Conservation (phyloP, 192 early-diverging fungal species). For the Coemansia sp. region DNA sequence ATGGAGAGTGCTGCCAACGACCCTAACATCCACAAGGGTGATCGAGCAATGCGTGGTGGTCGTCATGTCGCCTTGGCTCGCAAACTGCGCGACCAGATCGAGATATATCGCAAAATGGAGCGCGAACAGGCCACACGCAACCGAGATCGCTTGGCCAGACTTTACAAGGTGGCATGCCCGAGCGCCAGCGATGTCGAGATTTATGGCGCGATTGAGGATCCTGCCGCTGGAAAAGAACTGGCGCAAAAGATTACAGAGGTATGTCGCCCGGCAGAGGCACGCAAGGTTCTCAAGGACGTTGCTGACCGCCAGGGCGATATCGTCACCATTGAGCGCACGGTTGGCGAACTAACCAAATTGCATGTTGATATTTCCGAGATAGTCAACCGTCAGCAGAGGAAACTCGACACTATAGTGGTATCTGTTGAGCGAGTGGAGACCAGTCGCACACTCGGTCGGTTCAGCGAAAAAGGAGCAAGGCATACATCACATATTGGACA, state of each 20-base stretch:
- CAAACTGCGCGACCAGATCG: slow-evolving; percentile 18
- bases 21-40: slow-evolving; percentile 14
- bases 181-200: slow-evolving; percentile 28
- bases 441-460: neutral
- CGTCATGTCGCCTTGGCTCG: slow-evolving; percentile 13
- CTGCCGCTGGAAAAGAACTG: slow-evolving; percentile 13
- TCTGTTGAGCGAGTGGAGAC: slow-evolving; percentile 25
- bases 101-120: slow-evolving; percentile 35
- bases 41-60: slow-evolving; percentile 12
- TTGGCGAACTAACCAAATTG: slow-evolving; percentile 29
- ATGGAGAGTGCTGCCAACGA: slow-evolving; percentile 19
- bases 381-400: slow-evolving; percentile 42
- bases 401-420: slow-evolving; percentile 34
- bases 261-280: slow-evolving; percentile 20
- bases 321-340: slow-evolving; percentile 27
- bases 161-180: slow-evolving; percentile 34
- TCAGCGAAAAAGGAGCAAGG: slow-evolving; percentile 14
- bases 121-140: slow-evolving; percentile 24
- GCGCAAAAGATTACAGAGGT: slow-evolving; percentile 10
- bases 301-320: slow-evolving; percentile 41
- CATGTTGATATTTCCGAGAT: slow-evolving; percentile 30
- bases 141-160: slow-evolving; percentile 34
- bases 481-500: neutral
- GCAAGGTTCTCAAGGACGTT: slow-evolving; percentile 36
- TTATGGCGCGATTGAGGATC: slow-evolving; percentile 23